These are phyloP conservation scores for Tricharina praecox DNA, from an alignment of 495 filamentous ascomycete species.

Conservation along the genomic window DNA sequence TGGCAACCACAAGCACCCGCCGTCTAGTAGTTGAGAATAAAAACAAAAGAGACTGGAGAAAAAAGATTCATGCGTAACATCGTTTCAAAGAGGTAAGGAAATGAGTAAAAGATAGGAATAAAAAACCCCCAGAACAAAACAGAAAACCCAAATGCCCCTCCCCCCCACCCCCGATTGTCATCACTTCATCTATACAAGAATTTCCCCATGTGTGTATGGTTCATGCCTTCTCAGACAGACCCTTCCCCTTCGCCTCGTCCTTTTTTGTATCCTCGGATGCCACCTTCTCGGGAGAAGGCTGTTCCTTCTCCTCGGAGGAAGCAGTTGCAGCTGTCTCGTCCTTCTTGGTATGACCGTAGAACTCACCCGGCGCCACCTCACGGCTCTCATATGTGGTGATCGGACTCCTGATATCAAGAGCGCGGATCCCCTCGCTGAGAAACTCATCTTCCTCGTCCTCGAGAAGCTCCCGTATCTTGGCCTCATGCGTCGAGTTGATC, in stretches of 20 bases:
- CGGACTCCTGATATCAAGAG: slow-evolving; percentile 6
- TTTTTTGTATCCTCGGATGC: too few relatives aligned
- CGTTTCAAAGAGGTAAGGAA: neutral
- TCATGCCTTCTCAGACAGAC: slow-evolving; percentile 3
- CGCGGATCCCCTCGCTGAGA: slow-evolving; percentile 11
- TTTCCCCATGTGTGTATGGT: neutral
- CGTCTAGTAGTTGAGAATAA: slow-evolving; percentile 5
- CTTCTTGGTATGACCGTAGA: slow-evolving; percentile 1
- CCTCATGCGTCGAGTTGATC: slow-evolving; percentile 20
- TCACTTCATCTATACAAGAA: slow-evolving; percentile 4
- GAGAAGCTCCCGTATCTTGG: slow-evolving; percentile 18
- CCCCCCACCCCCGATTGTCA: neutral
- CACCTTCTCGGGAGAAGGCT: too few relatives aligned
- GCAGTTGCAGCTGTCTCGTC: neutral
- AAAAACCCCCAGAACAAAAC: neutral
- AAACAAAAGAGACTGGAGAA: neutral
- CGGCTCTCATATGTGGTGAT: slow-evolving; percentile 4
- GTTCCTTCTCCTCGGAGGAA: neutral
- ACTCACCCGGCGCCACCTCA: slow-evolving; percentile 6
- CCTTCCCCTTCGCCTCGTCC: too few relatives aligned
- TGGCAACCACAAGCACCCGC: too few relatives aligned
- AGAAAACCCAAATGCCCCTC: neutral
- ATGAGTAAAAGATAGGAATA: too few relatives aligned
- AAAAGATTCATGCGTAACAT: neutral
- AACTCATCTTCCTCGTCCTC: slow-evolving; percentile 23